Evolutionary conservation across 2,329 filamentous ascomycete genomes (phyloP).

Genomic region (Epicoccum nigrum): DNA sequence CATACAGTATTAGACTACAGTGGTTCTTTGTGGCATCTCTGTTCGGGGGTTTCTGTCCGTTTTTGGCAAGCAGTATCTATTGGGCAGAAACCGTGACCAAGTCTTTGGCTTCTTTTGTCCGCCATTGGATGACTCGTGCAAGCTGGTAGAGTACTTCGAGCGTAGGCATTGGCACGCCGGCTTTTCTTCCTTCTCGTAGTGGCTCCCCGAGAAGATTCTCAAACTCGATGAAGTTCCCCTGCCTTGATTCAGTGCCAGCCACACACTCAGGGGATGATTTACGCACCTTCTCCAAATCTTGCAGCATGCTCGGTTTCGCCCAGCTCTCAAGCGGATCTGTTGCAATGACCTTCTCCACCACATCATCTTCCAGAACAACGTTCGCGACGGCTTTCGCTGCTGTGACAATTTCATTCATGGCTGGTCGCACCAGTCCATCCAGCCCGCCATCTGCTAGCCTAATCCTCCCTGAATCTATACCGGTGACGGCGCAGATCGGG

Average conservation of each 20-base stretch:
- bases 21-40: background rate
- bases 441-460: constrained; percentile 54
- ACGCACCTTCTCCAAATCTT: constrained; percentile 58
- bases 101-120: constrained; percentile 54
- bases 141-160: constrained; percentile 57
- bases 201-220: constrained; percentile 65
- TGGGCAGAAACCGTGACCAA: constrained; percentile 43
- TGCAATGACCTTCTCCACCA: constrained; percentile 55
- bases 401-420: constrained; percentile 59
- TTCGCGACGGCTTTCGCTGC: constrained; percentile 55
- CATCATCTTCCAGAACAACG: constrained; percentile 50
- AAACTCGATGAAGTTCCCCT: constrained; percentile 63
- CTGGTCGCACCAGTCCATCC: constrained; percentile 57
- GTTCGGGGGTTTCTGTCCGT: background rate
- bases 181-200: constrained; percentile 56
- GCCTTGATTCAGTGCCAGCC: background rate
- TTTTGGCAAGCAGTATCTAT: background rate
- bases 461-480: constrained; percentile 59
- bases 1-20: background rate
- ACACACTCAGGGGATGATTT: background rate
- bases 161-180: constrained; percentile 59
- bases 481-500: constrained; percentile 58
- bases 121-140: constrained; percentile 57
- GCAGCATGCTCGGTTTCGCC: constrained; percentile 61
- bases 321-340: constrained; percentile 58